Conservation (phyloP, 176 grass and related monocot genomes). For the Zoysia pacifica region DNA sequence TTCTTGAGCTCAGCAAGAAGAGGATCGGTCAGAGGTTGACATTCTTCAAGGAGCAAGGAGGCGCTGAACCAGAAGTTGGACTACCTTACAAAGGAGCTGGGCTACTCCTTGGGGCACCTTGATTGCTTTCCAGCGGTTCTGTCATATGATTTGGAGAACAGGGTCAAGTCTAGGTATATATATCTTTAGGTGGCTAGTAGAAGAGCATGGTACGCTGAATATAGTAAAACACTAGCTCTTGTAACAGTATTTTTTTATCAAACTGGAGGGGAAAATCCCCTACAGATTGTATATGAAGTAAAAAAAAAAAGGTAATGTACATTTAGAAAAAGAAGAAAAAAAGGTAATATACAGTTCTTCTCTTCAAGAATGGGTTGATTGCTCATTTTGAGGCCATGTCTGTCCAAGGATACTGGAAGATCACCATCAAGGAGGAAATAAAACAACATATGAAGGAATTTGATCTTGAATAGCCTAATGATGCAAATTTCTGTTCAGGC, state of each 20-base stretch:
- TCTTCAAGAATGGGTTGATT: conserved; percentile 56
- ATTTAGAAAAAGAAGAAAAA: too few species aligned
- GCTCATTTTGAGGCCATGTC: conserved; percentile 92
- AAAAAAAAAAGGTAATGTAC: too few species aligned
- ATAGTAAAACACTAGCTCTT: conserved; percentile 47
- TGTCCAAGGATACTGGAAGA: conserved; percentile 52
- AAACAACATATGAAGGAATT: conserved; percentile 48
- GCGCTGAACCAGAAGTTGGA: conserved; percentile 63
- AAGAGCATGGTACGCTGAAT: conserved; percentile 54
- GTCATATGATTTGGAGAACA: conserved; percentile 83
- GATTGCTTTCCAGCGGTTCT: conserved; percentile 67
- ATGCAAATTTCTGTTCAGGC: conserved; percentile 66
- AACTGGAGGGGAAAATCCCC: too few species aligned
- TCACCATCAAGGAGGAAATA: conserved; percentile 30
- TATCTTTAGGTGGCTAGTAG: conserved; percentile 69
- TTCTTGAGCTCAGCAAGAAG: conserved; percentile 57
- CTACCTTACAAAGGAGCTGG: conserved; percentile 65
- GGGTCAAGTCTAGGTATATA: conserved; percentile 72
- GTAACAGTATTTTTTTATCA: conserved; percentile 37
- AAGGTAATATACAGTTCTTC: too few species aligned
- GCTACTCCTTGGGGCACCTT: conserved; percentile 71
- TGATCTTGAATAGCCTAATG: conserved; percentile 75
- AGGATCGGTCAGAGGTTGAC: conserved; percentile 52
- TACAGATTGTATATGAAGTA: too few species aligned
- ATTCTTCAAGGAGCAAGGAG: conserved; percentile 64